A percentile compares a stretch with the other conserved stretches of the same genome.
phyloP scores from a whole-genome alignment of 768 basidiomycete genomes.

The Hericium alpestre region DNA sequence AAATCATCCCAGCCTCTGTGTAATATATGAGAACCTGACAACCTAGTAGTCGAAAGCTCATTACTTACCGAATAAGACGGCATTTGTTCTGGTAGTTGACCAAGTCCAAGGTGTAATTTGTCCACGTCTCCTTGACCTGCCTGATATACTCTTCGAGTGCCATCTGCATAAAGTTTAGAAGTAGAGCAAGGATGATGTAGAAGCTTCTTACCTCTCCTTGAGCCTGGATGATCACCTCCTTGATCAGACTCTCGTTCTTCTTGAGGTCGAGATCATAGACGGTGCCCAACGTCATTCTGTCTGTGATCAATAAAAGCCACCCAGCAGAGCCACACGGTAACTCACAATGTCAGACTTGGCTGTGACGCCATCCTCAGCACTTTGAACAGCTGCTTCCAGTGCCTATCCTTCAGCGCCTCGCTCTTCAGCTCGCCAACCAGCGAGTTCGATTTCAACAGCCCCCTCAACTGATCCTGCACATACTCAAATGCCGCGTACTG shows the following conservation, averaged over 20 bases:
- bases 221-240: slow-evolving; percentile 92
- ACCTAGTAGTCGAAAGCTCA: neutral
- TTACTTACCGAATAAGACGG: slow-evolving; percentile 70
- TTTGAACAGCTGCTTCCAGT: slow-evolving; percentile 98
- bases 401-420: slow-evolving; percentile 92
- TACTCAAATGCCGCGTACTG: slow-evolving; percentile 99
- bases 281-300: slow-evolving; percentile 87
- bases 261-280: slow-evolving; percentile 96
- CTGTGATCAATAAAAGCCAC: slow-evolving; percentile 4
- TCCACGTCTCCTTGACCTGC: slow-evolving; percentile 96
- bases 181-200: slow-evolving; percentile 9
- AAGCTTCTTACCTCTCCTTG: slow-evolving; percentile 72
- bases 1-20: slow-evolving; percentile 91
- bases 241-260: slow-evolving; percentile 82
- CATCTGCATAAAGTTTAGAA: slow-evolving; percentile 49
- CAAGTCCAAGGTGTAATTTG: slow-evolving; percentile 87
- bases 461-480: slow-evolving; percentile 83
- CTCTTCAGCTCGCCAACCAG: slow-evolving; percentile 93
- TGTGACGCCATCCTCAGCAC: slow-evolving; percentile 63
- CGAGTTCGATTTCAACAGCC: slow-evolving; percentile 80
- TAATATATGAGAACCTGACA: neutral
- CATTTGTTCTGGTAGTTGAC: slow-evolving; percentile 99
- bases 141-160: slow-evolving; percentile 92
- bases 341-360: slow-evolving; percentile 65
- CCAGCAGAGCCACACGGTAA: neutral